These are phyloP conservation scores for Talaromyces stipitatus DNA, from an alignment of 495 filamentous ascomycete species.

Conservation along the genomic window DNA sequence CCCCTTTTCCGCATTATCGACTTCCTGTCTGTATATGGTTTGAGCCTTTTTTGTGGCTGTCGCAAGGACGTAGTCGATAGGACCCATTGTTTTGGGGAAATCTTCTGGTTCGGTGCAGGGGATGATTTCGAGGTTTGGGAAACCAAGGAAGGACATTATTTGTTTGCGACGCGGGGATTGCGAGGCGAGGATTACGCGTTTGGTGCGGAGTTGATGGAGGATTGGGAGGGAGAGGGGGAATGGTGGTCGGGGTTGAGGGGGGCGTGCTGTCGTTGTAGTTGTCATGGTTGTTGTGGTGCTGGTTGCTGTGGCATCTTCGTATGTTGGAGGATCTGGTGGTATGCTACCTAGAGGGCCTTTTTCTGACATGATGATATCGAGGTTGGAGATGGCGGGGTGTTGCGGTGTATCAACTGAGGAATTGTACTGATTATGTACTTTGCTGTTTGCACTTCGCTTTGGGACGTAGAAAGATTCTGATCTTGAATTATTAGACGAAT, in stretches of 20 bases:
- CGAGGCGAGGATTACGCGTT: constrained; percentile 81
- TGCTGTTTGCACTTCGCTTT: no score
- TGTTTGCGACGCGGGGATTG: constrained; percentile 75
- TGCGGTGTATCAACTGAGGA: no score
- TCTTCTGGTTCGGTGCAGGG: constrained; percentile 77
- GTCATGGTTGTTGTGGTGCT: background rate
- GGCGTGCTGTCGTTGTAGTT: constrained; percentile 3
- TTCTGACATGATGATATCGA: constrained; percentile 3
- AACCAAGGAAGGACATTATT: constrained; percentile 65
- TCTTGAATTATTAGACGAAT: no score
- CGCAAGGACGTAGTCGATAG: constrained; percentile 83
- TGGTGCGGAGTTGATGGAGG: constrained; percentile 59
- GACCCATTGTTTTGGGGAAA: constrained; percentile 68
- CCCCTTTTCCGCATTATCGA: constrained; percentile 47
- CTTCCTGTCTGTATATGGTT: constrained; percentile 63
- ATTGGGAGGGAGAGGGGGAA: constrained; percentile 66
- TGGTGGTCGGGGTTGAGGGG: constrained; percentile 45
- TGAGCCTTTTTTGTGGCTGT: constrained; percentile 79
- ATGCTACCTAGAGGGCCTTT: background rate
- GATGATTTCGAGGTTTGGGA: constrained; percentile 70
- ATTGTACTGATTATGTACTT: no score
- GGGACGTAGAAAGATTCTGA: no score
- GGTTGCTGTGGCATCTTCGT: constrained; percentile 4
- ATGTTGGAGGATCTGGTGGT: constrained; percentile 1
- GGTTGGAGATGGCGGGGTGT: background rate